Percentiles rank a stretch among this genome's conserved stretches.
Evolutionary conservation across 2,329 filamentous ascomycete genomes (phyloP).

Genomic region (Botrytis byssoidea): DNA sequence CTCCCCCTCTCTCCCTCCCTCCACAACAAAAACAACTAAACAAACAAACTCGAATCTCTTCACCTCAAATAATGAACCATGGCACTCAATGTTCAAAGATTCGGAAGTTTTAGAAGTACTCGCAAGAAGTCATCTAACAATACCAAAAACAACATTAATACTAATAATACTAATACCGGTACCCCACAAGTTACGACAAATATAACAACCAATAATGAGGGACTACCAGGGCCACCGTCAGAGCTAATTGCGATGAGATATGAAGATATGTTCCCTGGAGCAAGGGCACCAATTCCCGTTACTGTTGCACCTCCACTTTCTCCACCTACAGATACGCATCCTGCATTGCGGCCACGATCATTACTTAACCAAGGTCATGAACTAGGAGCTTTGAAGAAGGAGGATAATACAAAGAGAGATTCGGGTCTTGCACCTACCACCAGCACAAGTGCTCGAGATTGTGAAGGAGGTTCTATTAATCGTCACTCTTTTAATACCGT

Average conservation of each 20-base stretch:
- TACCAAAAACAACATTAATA: neutral
- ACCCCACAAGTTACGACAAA: slow-evolving; percentile 16
- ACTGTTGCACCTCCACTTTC: slow-evolving; percentile 35
- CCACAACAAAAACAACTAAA: neutral
- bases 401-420: slow-evolving; percentile 49
- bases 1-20: neutral
- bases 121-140: neutral
- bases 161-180: neutral
- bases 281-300: slow-evolving; percentile 55
- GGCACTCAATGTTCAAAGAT: slow-evolving; percentile 2
- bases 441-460: slow-evolving; percentile 42
- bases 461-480: slow-evolving; percentile 36
- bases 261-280: slow-evolving; percentile 55
- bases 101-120: slow-evolving; percentile 15
- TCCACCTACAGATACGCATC: slow-evolving; percentile 35
- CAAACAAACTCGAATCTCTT: neutral
- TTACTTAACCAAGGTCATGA: slow-evolving; percentile 11
- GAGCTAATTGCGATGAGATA: slow-evolving; percentile 56
- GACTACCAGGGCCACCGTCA: slow-evolving; percentile 34
- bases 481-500: slow-evolving; percentile 39
- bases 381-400: slow-evolving; percentile 42
- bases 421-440: slow-evolving; percentile 52
- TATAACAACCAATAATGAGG: slow-evolving; percentile 25
- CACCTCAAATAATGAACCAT: slow-evolving; percentile 12
- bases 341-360: slow-evolving; percentile 31